Percentiles rank a stretch among this genome's conserved stretches.
Evolutionary conservation across 495 filamentous ascomycete species (phyloP).

Genomic region (Pyrenula massariospora): DNA sequence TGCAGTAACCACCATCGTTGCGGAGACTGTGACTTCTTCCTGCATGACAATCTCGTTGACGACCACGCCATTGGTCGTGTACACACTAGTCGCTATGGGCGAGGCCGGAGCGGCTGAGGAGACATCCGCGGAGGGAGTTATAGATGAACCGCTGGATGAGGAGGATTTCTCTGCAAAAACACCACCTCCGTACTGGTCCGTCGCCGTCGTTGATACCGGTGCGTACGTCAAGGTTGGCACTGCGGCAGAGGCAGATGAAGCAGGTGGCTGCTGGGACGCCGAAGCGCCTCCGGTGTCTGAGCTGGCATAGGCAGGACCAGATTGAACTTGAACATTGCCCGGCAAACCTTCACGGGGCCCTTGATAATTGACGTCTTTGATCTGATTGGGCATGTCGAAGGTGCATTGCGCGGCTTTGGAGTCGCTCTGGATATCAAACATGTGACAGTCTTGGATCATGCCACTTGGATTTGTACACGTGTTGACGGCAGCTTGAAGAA

Average conservation of each 20-base stretch:
- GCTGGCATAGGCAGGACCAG: conserved; percentile 38
- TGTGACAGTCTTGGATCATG: conserved; percentile 37
- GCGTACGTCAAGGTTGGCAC: background rate
- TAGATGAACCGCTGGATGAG: background rate
- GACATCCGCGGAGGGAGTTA: background rate
- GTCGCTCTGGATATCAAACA: conserved; percentile 46
- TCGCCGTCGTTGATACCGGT: background rate
- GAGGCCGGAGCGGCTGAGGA: background rate
- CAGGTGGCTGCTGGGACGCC: background rate
- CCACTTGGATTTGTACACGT: conserved; percentile 42
- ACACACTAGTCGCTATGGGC: background rate
- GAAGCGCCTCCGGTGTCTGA: background rate
- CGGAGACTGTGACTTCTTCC: background rate
- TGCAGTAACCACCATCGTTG: background rate
- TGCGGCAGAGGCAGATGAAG: no score
- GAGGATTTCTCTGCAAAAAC: conserved; percentile 1
- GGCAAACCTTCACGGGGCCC: conserved; percentile 33
- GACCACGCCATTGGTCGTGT: background rate
- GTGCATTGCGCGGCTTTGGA: conserved; percentile 22
- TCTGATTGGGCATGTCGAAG: conserved; percentile 31
- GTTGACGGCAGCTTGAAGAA: conserved; percentile 30
- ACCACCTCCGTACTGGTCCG: no score
- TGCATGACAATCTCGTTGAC: background rate
- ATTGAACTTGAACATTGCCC: conserved; percentile 36
- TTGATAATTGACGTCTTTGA: conserved; percentile 25